Evolutionary conservation across 495 filamentous ascomycete species (phyloP).

Genomic region (Umbilicaria muhlenbergii): DNA sequence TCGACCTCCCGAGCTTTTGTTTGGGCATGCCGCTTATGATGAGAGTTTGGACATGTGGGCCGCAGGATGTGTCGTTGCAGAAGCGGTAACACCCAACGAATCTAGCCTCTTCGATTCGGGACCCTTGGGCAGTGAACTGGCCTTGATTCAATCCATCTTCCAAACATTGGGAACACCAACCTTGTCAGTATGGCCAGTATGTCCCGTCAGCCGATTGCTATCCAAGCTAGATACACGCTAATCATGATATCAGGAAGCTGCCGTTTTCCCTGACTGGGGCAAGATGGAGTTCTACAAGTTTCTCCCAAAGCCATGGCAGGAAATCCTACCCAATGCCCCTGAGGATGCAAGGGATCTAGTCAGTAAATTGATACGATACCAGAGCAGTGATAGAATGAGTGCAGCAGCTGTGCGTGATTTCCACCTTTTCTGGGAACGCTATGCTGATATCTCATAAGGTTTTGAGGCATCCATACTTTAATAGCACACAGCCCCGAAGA

Average conservation of each 20-base stretch:
- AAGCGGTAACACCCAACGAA: slow-evolving; percentile 26
- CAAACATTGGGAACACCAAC: slow-evolving; percentile 74
- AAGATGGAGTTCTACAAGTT: slow-evolving; percentile 47
- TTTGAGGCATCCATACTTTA: slow-evolving; percentile 11
- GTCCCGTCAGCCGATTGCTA: slow-evolving; percentile 3
- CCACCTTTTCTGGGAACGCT: background rate
- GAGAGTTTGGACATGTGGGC: slow-evolving; percentile 75
- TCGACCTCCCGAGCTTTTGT: slow-evolving; percentile 77
- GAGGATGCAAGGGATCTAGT: slow-evolving; percentile 38
- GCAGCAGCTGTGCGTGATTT: slow-evolving; percentile 31
- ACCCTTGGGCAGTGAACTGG: slow-evolving; percentile 81
- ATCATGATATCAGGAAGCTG: slow-evolving; percentile 30
- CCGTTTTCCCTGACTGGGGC: slow-evolving; percentile 45
- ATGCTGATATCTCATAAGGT: slow-evolving; percentile 4
- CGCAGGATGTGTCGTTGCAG: slow-evolving; percentile 69
- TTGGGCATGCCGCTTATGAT: slow-evolving; percentile 62
- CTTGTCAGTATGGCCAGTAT: slow-evolving; percentile 59
- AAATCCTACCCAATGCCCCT: slow-evolving; percentile 31
- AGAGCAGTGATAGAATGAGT: slow-evolving; percentile 33
- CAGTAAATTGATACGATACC: slow-evolving; percentile 36
- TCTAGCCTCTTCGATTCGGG: slow-evolving; percentile 64
- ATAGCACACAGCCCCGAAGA: no score
- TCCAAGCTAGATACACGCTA: background rate
- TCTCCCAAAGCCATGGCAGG: slow-evolving; percentile 33
- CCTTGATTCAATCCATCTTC: slow-evolving; percentile 82